A percentile compares a stretch with the other conserved stretches of the same genome.
These are phyloP conservation scores for Fragilariopsis cylindrus DNA, from an alignment of 108 stramenopile species.

Conservation along the genomic window DNA sequence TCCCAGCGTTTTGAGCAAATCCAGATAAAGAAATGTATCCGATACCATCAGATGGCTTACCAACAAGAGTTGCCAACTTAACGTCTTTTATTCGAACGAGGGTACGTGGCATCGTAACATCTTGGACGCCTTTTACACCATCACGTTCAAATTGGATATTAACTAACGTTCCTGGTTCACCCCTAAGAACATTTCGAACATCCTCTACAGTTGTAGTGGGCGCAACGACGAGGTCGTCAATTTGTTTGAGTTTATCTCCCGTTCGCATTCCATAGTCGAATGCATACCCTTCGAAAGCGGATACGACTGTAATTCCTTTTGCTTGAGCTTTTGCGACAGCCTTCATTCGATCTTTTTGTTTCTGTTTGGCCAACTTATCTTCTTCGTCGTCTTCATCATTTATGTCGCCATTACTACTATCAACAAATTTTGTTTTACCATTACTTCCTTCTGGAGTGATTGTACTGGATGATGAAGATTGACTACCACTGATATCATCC, in stretches of 20 bases:
- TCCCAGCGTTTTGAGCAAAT: slow-evolving; percentile 85
- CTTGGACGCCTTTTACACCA: slow-evolving; percentile 66
- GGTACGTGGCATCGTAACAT: slow-evolving; percentile 62
- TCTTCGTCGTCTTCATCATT: slow-evolving; percentile 54
- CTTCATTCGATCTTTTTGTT: slow-evolving; percentile 40
- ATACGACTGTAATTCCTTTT: slow-evolving; percentile 84
- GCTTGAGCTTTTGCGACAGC: slow-evolving; percentile 50
- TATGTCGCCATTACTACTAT: slow-evolving; percentile 12
- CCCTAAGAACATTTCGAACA: slow-evolving; percentile 86
- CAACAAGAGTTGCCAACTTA: slow-evolving; percentile 71
- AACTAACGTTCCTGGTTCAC: slow-evolving; percentile 82
- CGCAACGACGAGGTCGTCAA: slow-evolving; percentile 68
- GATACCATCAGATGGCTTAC: slow-evolving; percentile 81
- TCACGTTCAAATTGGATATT: slow-evolving; percentile 71
- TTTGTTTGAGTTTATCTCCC: slow-evolving; percentile 75
- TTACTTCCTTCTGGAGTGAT: not conserved
- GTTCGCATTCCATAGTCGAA: slow-evolving; percentile 82
- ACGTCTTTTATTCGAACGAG: slow-evolving; percentile 88
- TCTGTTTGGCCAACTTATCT: slow-evolving; percentile 21
- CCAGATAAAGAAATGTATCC: slow-evolving; percentile 92
- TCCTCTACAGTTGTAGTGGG: slow-evolving; percentile 75
- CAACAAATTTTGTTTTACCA: slow-evolving; percentile 9
- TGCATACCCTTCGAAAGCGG: slow-evolving; percentile 92
- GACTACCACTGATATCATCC: slow-evolving; percentile 14
- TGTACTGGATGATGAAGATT: not conserved